Percentiles rank a stretch among this genome's conserved stretches.
Conservation (phyloP, 768 basidiomycete species). For the Suillus subalutaceus region DNA sequence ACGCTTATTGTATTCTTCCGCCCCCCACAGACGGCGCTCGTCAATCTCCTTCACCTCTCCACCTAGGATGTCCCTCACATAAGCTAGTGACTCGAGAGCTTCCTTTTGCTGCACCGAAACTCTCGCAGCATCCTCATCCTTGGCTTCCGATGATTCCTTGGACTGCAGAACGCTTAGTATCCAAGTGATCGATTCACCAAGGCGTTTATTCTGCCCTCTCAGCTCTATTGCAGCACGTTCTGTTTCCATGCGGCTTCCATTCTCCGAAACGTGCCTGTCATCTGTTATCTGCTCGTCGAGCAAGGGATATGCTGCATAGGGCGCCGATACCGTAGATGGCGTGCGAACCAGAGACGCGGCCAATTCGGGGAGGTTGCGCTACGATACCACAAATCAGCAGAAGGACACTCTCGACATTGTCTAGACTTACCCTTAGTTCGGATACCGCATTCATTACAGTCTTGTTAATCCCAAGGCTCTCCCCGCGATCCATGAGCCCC, state of each 20-base stretch:
- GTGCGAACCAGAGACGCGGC: conserved; percentile 66
- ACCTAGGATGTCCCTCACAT: conserved; percentile 74
- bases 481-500: conserved; percentile 73
- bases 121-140: conserved; percentile 42
- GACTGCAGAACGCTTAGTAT: conserved; percentile 71
- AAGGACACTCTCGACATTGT: background rate
- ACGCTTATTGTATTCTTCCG: conserved; percentile 47
- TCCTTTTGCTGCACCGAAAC: conserved; percentile 52
- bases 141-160: conserved; percentile 46
- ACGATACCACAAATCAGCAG: conserved; percentile 18
- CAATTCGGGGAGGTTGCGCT: conserved; percentile 90
- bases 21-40: conserved; percentile 65
- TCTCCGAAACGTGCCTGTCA: conserved; percentile 72
- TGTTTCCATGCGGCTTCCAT: conserved; percentile 67
- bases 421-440: conserved; percentile 65
- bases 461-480: conserved; percentile 83
- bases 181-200: conserved; percentile 75
- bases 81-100: conserved; percentile 75
- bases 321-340: conserved; percentile 37
- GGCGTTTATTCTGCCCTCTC: conserved; percentile 57
- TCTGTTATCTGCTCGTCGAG: conserved; percentile 57
- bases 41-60: conserved; percentile 59
- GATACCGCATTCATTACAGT: conserved; percentile 80
- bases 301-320: conserved; percentile 60
- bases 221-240: conserved; percentile 63